Evolutionary conservation across 768 basidiomycete genomes (phyloP).

Genomic region (Rhizopogon vesiculosus): DNA sequence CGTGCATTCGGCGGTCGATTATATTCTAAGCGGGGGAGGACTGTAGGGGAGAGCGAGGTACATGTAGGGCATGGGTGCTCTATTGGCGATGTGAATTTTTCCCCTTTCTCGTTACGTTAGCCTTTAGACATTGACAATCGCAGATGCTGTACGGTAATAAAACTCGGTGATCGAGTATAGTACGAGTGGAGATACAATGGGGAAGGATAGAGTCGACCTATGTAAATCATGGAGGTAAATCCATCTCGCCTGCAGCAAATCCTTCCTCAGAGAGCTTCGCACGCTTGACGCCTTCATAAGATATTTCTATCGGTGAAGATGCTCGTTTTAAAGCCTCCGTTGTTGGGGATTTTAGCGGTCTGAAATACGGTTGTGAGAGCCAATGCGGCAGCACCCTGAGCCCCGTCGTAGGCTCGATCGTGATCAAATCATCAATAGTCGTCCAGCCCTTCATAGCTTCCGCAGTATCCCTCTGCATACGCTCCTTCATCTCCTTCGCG

Average conservation of each 20-base stretch:
- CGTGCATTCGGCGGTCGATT: conserved; percentile 88
- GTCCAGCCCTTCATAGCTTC: conserved; percentile 21
- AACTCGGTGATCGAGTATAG: background rate
- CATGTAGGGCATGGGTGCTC: background rate
- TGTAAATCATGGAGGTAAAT: background rate
- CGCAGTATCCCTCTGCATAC: conserved; percentile 54
- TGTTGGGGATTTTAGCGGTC: background rate
- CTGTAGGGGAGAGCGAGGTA: conserved; percentile 28
- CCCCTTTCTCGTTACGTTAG: background rate
- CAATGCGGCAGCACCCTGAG: conserved; percentile 59
- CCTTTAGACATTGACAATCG: background rate
- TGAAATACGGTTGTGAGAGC: conserved; percentile 67
- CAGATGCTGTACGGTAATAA: background rate
- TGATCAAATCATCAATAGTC: conserved; percentile 32
- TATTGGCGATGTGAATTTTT: background rate
- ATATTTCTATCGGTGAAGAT: background rate
- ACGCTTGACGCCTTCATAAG: background rate
- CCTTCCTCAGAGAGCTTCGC: background rate
- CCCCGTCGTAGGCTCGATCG: conserved; percentile 41
- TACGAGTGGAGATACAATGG: background rate
- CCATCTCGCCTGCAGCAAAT: background rate
- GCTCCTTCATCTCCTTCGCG: conserved; percentile 51
- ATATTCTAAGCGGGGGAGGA: conserved; percentile 82
- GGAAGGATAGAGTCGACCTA: background rate
- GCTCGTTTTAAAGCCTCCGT: background rate